phyloP scores from a whole-genome alignment of 1,284 basidiomycete species.

The Anthracocystis panici-leucophaei region DNA sequence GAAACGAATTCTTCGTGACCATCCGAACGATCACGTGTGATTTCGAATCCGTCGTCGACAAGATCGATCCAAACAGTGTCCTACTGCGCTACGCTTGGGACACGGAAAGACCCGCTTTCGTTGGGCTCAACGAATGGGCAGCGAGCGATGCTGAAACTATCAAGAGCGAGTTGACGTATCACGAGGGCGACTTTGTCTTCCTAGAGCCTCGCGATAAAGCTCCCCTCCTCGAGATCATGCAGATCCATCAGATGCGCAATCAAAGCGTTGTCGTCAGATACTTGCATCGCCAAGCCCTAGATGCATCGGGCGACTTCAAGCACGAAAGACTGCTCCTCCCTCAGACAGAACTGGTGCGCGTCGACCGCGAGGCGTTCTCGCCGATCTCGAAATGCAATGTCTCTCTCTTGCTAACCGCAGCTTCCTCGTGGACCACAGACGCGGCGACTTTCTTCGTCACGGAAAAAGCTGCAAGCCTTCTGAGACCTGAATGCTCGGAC shows the following conservation, averaged over 20 bases:
- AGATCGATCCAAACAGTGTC: conserved; percentile 8
- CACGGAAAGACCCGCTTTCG: conserved; percentile 9
- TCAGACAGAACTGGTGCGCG: neutral
- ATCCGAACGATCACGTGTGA: neutral
- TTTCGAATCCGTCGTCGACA: neutral
- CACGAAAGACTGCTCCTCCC: conserved; percentile 32
- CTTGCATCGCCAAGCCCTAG: conserved; percentile 10
- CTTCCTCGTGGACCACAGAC: conserved; percentile 11
- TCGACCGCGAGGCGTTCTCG: neutral
- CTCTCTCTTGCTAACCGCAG: neutral
- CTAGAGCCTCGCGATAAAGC: conserved; percentile 1
- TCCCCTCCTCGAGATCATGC: conserved; percentile 16
- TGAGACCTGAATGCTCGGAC: conserved; percentile 6
- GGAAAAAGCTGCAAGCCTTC: neutral
- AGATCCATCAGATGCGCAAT: conserved; percentile 22
- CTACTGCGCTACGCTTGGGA: conserved; percentile 19
- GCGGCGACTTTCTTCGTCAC: conserved; percentile 17
- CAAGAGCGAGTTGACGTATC: neutral
- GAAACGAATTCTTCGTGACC: conserved; percentile 20
- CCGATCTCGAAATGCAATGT: conserved; percentile 21
- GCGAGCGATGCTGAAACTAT: too few species aligned
- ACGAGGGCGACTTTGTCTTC: conserved; percentile 44
- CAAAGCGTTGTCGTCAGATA: conserved; percentile 3
- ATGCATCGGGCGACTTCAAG: conserved; percentile 10
- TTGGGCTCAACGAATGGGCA: conserved; percentile 17